A percentile compares a stretch with the other conserved stretches of the same genome.
These are phyloP conservation scores for Anthracocystis setariae DNA, from an alignment of 1,284 basidiomycete species.

Conservation along the genomic window DNA sequence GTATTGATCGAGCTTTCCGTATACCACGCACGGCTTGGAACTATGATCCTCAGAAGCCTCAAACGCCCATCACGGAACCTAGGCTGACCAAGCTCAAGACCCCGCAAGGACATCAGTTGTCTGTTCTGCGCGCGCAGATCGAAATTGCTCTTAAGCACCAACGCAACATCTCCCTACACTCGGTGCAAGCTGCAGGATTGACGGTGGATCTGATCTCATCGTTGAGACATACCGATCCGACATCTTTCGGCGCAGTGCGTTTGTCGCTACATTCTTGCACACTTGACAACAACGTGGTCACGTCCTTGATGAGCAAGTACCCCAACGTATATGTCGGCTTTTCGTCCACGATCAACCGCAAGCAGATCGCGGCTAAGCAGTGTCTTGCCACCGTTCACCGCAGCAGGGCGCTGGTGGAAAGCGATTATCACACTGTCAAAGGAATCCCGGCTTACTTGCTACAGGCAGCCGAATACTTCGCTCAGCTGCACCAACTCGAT, in stretches of 20 bases:
- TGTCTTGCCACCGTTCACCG: slow-evolving; percentile 46
- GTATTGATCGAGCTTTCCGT: slow-evolving; percentile 61
- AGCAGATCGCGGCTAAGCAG: slow-evolving; percentile 39
- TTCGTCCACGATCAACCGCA: slow-evolving; percentile 59
- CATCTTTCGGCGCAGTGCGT: slow-evolving; percentile 39
- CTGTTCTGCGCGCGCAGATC: slow-evolving; percentile 55
- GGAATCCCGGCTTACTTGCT: slow-evolving; percentile 30
- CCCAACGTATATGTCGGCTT: slow-evolving; percentile 62
- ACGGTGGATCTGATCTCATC: slow-evolving; percentile 50
- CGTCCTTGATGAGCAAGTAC: slow-evolving; percentile 47
- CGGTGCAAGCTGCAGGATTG: slow-evolving; percentile 58
- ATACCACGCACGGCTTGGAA: slow-evolving; percentile 49
- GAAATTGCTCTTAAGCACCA: slow-evolving; percentile 43
- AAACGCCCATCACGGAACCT: background rate
- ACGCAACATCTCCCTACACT: slow-evolving; percentile 62
- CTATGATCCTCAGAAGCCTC: slow-evolving; percentile 26
- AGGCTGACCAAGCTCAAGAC: slow-evolving; percentile 55
- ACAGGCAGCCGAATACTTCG: slow-evolving; percentile 34
- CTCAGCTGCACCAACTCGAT: slow-evolving; percentile 14
- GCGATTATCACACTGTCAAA: slow-evolving; percentile 55
- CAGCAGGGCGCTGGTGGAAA: slow-evolving; percentile 53
- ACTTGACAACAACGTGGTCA: slow-evolving; percentile 54
- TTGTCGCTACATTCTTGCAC: slow-evolving; percentile 63
- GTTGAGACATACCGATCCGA: slow-evolving; percentile 25
- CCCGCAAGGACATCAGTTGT: slow-evolving; percentile 58